phyloP scores from a whole-genome alignment of 345 rosid species.

The Diplotaxis tenuifolia region DNA sequence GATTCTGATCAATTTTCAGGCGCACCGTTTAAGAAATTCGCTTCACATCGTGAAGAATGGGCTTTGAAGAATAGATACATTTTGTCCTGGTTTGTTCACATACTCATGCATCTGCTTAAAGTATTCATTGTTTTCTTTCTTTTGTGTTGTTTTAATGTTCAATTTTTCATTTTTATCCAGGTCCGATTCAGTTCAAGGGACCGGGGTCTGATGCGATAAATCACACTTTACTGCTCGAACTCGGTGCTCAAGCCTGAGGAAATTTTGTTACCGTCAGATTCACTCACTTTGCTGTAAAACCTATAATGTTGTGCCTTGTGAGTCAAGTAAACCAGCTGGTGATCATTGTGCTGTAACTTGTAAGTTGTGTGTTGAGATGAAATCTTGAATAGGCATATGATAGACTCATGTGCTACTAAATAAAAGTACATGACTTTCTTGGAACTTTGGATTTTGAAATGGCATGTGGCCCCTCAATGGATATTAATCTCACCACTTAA shows the following conservation, averaged over 20 bases:
- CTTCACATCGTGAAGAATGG: conserved; percentile 78
- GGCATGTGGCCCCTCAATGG: not conserved
- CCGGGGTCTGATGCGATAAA: conserved; percentile 58
- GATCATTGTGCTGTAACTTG: not conserved
- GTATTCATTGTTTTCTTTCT: not conserved
- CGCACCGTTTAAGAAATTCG: conserved; percentile 82
- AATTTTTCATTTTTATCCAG: conserved; percentile 41
- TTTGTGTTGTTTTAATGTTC: not conserved
- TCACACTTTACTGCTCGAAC: conserved; percentile 75
- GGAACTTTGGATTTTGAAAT: not conserved
- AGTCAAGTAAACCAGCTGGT: not conserved
- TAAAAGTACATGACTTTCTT: not conserved
- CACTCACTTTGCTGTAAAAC: conserved; percentile 14
- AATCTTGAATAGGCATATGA: not conserved
- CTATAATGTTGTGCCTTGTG: not conserved
- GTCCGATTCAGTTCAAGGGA: conserved; percentile 90
- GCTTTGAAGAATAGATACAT: conserved; percentile 72
- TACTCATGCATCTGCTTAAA: not conserved
- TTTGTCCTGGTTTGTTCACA: conserved; percentile 81
- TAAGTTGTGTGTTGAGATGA: not conserved
- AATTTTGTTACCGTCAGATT: not conserved
- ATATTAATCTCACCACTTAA: not conserved
- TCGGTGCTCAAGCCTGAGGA: conserved; percentile 54
- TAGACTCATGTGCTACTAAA: not conserved
- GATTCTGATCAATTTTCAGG: conserved; percentile 45